Conservation (phyloP, 148 eudicot genomes). For the Rhododendron vialii region DNA sequence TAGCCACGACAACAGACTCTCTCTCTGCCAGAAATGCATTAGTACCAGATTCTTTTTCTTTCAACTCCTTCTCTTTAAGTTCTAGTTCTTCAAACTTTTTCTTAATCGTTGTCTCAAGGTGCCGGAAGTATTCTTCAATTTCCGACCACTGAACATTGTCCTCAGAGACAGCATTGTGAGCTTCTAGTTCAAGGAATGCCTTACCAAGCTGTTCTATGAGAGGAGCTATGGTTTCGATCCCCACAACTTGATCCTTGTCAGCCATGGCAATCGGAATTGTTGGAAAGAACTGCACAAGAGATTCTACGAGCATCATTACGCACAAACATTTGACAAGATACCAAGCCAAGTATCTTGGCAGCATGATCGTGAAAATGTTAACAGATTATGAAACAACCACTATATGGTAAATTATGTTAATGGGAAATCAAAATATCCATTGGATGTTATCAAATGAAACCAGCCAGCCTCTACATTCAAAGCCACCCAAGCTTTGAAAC, state of each 20-base stretch:
- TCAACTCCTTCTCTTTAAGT: slow-evolving; percentile 38
- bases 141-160: slow-evolving; percentile 31
- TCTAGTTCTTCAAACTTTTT: slow-evolving; percentile 42
- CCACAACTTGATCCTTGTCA: slow-evolving; percentile 28
- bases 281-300: slow-evolving; percentile 19
- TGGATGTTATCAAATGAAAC: not conserved
- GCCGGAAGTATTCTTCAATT: slow-evolving; percentile 40
- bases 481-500: not conserved
- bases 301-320: not conserved
- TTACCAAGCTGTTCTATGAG: slow-evolving; percentile 45
- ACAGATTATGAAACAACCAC: not conserved
- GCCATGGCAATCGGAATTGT: slow-evolving; percentile 28
- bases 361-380: not conserved
- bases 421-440: not conserved
- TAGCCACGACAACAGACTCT: slow-evolving; percentile 44
- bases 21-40: slow-evolving; percentile 31
- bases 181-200: slow-evolving; percentile 44
- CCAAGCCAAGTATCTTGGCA: not conserved
- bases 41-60: slow-evolving; percentile 35
- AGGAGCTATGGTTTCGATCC: slow-evolving; percentile 21
- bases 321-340: not conserved
- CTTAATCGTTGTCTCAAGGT: slow-evolving; percentile 33
- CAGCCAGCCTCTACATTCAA: not conserved
- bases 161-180: slow-evolving; percentile 29
- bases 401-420: not conserved